Base-by-base conservation (phyloP, 495 filamentous ascomycete genomes). In the Penicillium herquei region DNA sequence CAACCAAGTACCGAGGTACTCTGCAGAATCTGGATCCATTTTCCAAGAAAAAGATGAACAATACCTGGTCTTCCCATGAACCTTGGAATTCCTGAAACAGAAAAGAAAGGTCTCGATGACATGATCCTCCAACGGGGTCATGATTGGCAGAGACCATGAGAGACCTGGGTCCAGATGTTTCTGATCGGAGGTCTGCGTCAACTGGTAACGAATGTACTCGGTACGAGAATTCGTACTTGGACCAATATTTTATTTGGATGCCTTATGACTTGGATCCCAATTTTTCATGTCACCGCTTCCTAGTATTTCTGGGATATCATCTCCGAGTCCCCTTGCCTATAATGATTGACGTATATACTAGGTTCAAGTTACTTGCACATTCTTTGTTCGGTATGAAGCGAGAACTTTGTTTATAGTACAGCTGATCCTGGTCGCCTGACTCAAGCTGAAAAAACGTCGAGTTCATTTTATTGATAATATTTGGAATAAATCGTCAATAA, bases 131-230 rank as follows among this genome's bases (percentile, higher is more conserved):
- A 34, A 26, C 4, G 26, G 16, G 21, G 34, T 26, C 34, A 26
- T 51, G 49, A 51, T 51, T 51, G 49, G 49, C 6, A 39, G 34
- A 41, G 13, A 46, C 43, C 11, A 17, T 31, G 11, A 32, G 26
- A 40, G 18, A 30, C 12, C 30, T 16, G 49, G 49, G 49, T 41
- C 49, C 49, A 51, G 49, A 51, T 51, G 47, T 49, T 30, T 51
- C 48, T 51, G 48, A 51, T 39, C 37, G 49, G 49, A 35, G 48
- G 33, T 30, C 49, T 37, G 49, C 34, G 49, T 26, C 21, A 26
- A 26, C 21, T 26, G 21, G 21, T 26, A n/a, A 26, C 21, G 21
- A 26, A 26, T 26, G 21, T 37, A 51, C 49, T 51, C n/a, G 34
- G 35, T 49, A 49, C 34, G 2, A 6, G 34, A 37, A 10, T 37